A percentile compares a stretch with the other conserved stretches of the same genome.
Evolutionary conservation across 371 early-diverging fungal genomes (phyloP).

Genomic region (Mortierella sp.): DNA sequence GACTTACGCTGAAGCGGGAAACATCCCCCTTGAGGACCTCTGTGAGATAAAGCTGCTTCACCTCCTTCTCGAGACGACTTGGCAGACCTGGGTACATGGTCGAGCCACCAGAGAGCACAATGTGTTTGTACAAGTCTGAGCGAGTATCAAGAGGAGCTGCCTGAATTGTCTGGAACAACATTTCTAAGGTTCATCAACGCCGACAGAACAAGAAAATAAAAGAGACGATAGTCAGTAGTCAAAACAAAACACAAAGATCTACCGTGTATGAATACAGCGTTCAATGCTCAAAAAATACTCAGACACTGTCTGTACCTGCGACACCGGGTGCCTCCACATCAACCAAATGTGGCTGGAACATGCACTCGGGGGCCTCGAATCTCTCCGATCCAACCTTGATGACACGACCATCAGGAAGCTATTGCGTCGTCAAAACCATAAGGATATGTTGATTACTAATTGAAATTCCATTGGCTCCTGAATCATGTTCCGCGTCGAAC

Average conservation of each 20-base stretch:
- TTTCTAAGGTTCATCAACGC: constrained; percentile 64
- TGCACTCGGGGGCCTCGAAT: constrained; percentile 97
- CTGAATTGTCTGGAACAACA: constrained; percentile 92
- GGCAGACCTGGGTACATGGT: constrained; percentile 99
- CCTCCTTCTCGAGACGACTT: constrained; percentile 95
- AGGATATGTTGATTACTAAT: too few relatives aligned
- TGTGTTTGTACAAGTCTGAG: constrained; percentile 94
- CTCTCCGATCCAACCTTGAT: constrained; percentile 98
- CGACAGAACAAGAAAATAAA: constrained; percentile 1
- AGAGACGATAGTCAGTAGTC: not conserved
- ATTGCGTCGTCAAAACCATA: too few relatives aligned
- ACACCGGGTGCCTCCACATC: constrained; percentile 95
- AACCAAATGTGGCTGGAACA: constrained; percentile 97
- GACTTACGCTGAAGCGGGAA: constrained; percentile 81
- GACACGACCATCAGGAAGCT: constrained; percentile 97
- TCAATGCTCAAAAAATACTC: too few relatives aligned
- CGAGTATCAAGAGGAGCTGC: constrained; percentile 94
- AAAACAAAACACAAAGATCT: too few relatives aligned
- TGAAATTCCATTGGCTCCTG: too few relatives aligned
- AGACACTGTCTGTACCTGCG: constrained; percentile 81
- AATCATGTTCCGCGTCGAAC: too few relatives aligned
- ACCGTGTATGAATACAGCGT: too few relatives aligned
- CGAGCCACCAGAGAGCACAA: constrained; percentile 97
- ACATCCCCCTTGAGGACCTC: constrained; percentile 89
- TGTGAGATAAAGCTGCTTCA: constrained; percentile 95